Conservation (phyloP, 371 early-diverging fungal genomes). For the Mucor lusitanicus region DNA sequence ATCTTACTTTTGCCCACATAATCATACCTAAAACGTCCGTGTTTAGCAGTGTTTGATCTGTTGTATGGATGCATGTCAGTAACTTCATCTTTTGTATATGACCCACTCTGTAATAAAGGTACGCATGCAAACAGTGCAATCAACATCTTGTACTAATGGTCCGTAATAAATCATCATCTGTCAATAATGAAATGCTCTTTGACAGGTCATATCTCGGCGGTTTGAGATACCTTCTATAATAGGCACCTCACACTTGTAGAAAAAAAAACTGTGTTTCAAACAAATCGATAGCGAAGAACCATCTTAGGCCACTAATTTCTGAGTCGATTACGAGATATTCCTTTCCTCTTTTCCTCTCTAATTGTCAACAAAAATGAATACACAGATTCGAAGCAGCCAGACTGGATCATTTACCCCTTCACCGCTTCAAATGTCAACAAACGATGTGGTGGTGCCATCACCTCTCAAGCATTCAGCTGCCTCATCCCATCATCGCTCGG, state of each 20-base stretch:
- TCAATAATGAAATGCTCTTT: neutral
- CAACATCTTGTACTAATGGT: too few relatives aligned
- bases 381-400: neutral
- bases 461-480: neutral
- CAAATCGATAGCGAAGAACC: neutral
- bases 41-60: neutral
- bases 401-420: neutral
- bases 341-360: neutral
- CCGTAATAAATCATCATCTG: neutral
- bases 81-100: too few relatives aligned
- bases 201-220: neutral
- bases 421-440: slow-evolving; percentile 7
- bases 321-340: neutral
- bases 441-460: neutral
- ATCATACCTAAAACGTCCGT: neutral
- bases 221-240: neutral
- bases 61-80: neutral
- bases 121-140: too few relatives aligned
- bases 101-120: too few relatives aligned
- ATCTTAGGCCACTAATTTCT: neutral
- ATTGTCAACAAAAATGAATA: neutral
- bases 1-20: slow-evolving; percentile 2
- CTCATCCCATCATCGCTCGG: slow-evolving; percentile 1
- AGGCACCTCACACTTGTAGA: neutral
- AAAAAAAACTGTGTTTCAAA: slow-evolving; percentile 9